Conservation (phyloP, 2,329 filamentous ascomycete genomes). For the Pyrenophora seminiperda region DNA sequence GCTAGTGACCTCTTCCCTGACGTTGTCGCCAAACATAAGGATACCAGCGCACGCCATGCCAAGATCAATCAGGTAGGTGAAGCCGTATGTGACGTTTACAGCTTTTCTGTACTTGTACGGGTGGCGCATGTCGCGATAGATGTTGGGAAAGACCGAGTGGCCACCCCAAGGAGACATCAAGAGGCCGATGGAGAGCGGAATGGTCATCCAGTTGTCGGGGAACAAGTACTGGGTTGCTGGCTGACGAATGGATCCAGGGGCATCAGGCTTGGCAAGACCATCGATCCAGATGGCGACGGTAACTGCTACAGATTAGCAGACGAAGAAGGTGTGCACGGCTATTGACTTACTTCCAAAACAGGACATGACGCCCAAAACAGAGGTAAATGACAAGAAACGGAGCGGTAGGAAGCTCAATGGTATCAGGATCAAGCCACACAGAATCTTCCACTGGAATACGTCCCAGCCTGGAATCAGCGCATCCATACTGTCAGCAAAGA, state of each 20-base stretch:
- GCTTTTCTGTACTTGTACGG: conserved; percentile 79
- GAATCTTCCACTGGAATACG: conserved; percentile 78
- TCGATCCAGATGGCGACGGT: conserved; percentile 82
- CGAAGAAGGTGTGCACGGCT: background rate
- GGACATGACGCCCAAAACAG: conserved; percentile 87
- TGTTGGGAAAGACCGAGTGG: conserved; percentile 81
- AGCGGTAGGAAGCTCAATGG: conserved; percentile 85
- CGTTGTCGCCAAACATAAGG: conserved; percentile 92
- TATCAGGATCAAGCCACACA: conserved; percentile 78
- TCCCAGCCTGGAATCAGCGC: conserved; percentile 74
- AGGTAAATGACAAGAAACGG: conserved; percentile 84
- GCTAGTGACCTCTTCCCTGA: conserved; percentile 85
- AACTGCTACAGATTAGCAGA: conserved; percentile 60
- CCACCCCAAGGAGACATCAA: conserved; percentile 83
- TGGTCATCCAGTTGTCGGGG: conserved; percentile 81
- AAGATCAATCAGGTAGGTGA: conserved; percentile 82
- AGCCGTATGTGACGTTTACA: conserved; percentile 79
- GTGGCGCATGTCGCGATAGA: conserved; percentile 78
- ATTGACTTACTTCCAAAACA: conserved; percentile 78
- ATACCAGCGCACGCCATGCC: conserved; percentile 82
- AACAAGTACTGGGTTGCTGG: conserved; percentile 82
- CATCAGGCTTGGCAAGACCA: conserved; percentile 78
- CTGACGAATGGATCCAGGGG: conserved; percentile 81
- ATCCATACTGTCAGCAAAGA: conserved; percentile 93
- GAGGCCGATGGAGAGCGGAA: conserved; percentile 87